Evolutionary conservation across 148 eudicot genomes (phyloP).

Genomic region (Persicaria maculosa): DNA sequence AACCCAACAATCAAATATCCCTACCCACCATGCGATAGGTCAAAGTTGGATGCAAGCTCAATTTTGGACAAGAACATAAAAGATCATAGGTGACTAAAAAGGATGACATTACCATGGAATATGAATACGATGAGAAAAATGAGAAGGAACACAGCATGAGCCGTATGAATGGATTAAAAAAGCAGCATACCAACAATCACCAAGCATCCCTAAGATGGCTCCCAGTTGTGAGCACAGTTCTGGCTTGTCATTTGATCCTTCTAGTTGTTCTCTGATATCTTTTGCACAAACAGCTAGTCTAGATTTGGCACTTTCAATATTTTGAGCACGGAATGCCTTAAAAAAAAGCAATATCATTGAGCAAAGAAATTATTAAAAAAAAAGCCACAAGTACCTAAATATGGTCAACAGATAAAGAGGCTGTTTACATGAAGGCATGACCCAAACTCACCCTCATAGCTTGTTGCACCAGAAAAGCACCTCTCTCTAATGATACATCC

Average conservation of each 20-base stretch:
- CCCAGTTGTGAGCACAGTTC: conserved; percentile 91
- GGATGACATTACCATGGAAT: not conserved
- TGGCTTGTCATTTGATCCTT: conserved; percentile 51
- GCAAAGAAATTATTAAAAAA: not conserved
- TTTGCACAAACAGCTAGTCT: conserved; percentile 75
- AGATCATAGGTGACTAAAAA: not conserved
- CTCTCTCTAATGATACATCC: conserved; percentile 94
- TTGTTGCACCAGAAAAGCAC: conserved; percentile 88
- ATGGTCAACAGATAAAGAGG: not conserved
- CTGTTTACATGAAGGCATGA: not conserved
- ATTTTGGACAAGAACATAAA: conserved; percentile 4
- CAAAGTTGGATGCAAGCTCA: not conserved
- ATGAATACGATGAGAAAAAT: not conserved
- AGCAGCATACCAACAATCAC: conserved; percentile 80
- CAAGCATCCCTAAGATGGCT: conserved; percentile 90
- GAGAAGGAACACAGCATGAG: not conserved
- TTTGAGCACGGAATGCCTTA: conserved; percentile 90
- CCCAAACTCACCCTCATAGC: conserved; percentile 86
- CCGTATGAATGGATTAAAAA: not conserved
- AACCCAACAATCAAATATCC: not conserved
- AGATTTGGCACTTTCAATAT: conserved; percentile 93
- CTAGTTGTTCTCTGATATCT: conserved; percentile 77
- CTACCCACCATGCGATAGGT: conserved; percentile 1
- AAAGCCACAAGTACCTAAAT: not conserved
- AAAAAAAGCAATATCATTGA: conserved; percentile 10